Evolutionary conservation across 169 alveolate species (phyloP).

Genomic region (Amoebophrya sp.): DNA sequence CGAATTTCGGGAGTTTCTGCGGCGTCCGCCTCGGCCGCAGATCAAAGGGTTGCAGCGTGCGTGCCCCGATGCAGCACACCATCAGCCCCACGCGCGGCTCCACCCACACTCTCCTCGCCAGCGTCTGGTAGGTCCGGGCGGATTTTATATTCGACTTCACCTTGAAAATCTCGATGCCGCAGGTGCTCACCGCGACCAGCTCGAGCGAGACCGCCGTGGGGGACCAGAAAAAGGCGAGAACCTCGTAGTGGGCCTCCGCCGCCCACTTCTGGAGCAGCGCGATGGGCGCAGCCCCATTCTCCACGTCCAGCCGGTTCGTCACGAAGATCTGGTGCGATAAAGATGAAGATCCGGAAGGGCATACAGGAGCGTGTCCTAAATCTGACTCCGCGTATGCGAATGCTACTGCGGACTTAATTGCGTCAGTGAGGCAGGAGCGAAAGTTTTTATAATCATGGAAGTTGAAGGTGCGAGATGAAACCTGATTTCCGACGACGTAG

Average conservation of each 20-base stretch:
- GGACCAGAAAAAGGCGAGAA: background rate
- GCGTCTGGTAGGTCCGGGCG: conserved; percentile 8
- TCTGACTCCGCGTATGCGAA: background rate
- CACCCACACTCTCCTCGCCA: conserved; percentile 22
- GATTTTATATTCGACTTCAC: background rate
- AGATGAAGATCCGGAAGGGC: background rate
- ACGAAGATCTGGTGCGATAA: background rate
- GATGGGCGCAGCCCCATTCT: background rate
- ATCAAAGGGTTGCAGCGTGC: conserved; percentile 29
- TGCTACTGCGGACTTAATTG: no score
- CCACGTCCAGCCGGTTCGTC: background rate
- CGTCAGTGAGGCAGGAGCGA: background rate
- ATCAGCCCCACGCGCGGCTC: conserved; percentile 11
- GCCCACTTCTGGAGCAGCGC: background rate
- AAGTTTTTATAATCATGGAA: background rate
- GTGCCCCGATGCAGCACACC: conserved; percentile 22
- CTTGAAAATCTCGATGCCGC: background rate
- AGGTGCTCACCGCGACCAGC: no score
- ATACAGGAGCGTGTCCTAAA: background rate
- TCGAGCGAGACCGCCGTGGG: no score
- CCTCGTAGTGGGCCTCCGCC: background rate
- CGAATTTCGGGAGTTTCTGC: background rate
- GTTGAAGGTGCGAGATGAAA: background rate
- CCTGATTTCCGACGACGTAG: background rate
- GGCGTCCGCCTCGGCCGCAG: background rate